A percentile compares a stretch with the other conserved stretches of the same genome.
Evolutionary conservation across 75 land plant genomes (phyloP).

Genomic region (Pinus taeda): DNA sequence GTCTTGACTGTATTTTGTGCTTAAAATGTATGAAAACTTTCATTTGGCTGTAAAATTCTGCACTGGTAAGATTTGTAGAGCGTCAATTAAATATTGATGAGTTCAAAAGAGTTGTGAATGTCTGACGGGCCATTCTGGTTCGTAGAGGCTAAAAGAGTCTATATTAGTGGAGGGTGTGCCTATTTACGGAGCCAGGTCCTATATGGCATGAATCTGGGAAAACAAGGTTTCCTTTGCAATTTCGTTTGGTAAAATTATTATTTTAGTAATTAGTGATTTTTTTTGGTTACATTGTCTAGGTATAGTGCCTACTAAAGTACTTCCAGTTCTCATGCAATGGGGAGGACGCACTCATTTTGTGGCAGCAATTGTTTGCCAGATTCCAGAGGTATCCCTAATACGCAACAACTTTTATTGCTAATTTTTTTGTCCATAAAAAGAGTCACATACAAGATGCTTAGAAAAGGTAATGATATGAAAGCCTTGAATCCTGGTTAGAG

Average conservation of each 20-base stretch:
- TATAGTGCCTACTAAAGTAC: constrained; percentile 59
- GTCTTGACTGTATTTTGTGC: background rate
- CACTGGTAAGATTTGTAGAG: background rate
- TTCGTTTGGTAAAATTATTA: background rate
- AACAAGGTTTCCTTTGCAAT: background rate
- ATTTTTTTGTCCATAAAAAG: no score
- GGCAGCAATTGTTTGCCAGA: constrained; percentile 48
- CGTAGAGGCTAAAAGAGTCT: background rate
- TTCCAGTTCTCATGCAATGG: constrained; percentile 76
- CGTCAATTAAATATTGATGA: background rate
- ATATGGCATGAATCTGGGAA: background rate
- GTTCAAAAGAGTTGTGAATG: constrained; percentile 1
- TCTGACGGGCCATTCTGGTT: background rate
- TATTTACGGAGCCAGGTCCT: background rate
- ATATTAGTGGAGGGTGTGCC: no score
- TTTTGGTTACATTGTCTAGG: constrained; percentile 26
- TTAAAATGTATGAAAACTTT: background rate
- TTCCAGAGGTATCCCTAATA: constrained; percentile 42
- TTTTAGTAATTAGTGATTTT: constrained; percentile 7
- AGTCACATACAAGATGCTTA: no score
- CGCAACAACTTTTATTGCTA: no score
- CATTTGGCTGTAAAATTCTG: background rate
- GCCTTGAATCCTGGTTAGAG: no score
- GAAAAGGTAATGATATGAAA: no score
- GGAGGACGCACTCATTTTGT: constrained; percentile 77